Evolutionary conservation across 2,329 filamentous ascomycete species (phyloP), one percentile per base, ranked within the genome.

Genomic region (Colletotrichum noveboracense): DNA sequence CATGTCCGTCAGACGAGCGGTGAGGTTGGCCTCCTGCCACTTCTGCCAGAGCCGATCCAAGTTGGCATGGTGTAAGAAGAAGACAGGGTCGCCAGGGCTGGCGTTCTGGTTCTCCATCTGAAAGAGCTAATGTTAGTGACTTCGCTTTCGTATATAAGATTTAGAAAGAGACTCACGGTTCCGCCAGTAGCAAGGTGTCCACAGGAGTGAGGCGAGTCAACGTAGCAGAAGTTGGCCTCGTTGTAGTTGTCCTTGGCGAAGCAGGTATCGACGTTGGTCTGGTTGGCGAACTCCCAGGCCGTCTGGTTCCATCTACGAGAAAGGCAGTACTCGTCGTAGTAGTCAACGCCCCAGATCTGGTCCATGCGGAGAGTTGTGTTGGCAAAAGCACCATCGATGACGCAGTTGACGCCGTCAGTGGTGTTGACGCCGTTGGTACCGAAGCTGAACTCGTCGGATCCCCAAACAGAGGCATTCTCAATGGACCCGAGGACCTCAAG

Each of bases 401-500:
- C 77, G 24, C 80, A 81, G 55, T 62, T 55, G 13, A 55, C 28
- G 3, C 55, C 70, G 4, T 76, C 65, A 21, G 56, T 36, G 66
- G 64, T 71, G 34, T 68, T 56, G 28, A 78, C 78, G 28, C 78
- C 80, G 55, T 80, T 71, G 9, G 79, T 80, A n/a, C 83, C 83
- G 70, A 84, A 84, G 13, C 83, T 83, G 70, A 58, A 68, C 21
- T 73, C 70, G 55, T 73, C 70, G 6, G 64, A 32, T 10, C 70
- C 70, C 70, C 64, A 73, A 21, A 73, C 36, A 10, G 70, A 68
- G 26, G 70, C 64, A 6, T 62, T 73, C 24, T 80, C 78, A 9
- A 78, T 71, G 8, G 80, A 66, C 24, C 83, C 80, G 38, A 84
- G 84, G n/a, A 85, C 74, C n/a, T 67, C 60, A 16, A 70, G 65